Evolutionary conservation across 2,329 filamentous ascomycete species (phyloP), one percentile per base, ranked within the genome.

Genomic region (Claviceps digitariae): DNA sequence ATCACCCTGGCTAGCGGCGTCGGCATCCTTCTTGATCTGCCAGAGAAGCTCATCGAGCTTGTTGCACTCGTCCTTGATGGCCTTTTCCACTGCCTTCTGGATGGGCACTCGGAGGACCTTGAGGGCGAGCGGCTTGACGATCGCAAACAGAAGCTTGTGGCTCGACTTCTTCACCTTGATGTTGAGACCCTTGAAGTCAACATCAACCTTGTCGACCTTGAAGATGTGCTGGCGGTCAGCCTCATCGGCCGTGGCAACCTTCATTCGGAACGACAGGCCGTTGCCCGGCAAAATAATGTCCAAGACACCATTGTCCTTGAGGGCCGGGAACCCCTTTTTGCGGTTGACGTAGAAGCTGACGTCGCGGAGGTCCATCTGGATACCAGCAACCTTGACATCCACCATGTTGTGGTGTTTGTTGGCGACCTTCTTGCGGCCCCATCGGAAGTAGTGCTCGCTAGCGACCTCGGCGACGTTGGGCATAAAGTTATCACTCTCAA

Each of bases 401-500:
- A 77, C 75, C 68, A 84, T 84, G 70, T 95, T 90, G 70, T 87
- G 84, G 69, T 82, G 84, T 75, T 84, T 88, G 76, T 79, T 94
- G 62, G 78, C 74, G 61, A 90, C 77, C 67, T 84, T 84, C 82
- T 94, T 96, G 65, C 93, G 89, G 40, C 91, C 93, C 83, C 87
- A 95, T 60, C 87, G 84, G 80, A 90, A 89, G 74, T 93, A 94
- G 74, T 97, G 93, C 72, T 97, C 90, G 65, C 83, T 93, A 55
- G 83, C 81, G 57, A 97, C 78, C 68, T 98, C 91, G 41, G 95
- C 69, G 5, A 91, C 78, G 62, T 98, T 98, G 58, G 93, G 93
- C 72, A 90, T 89, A 61, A 98, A 83, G 72, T 98, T 98, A 74
- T 97, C 90, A 59, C 88, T 90, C 73, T 98, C 93, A 51, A 98